Conservation (phyloP, 2,329 filamentous ascomycete genomes). For the Aureobasidium subglaciale region DNA sequence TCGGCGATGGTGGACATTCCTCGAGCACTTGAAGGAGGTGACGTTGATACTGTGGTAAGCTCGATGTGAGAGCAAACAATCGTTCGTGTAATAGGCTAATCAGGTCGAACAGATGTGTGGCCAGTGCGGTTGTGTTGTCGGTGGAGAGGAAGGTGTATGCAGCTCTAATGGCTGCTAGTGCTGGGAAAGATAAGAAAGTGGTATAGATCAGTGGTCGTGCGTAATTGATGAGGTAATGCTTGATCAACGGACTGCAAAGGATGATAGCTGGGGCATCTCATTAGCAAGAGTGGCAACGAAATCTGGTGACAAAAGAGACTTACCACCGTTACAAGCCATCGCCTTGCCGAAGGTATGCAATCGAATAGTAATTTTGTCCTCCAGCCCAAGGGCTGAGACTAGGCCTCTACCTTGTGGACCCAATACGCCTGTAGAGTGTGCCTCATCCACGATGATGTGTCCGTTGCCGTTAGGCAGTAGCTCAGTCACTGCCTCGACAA, state of each 20-base stretch:
- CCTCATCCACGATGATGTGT: slow-evolving; percentile 60
- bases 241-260: slow-evolving; percentile 52
- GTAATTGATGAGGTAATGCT: slow-evolving; percentile 66
- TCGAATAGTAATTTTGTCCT: slow-evolving; percentile 50
- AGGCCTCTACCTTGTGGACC: slow-evolving; percentile 52
- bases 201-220: slow-evolving; percentile 70
- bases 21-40: slow-evolving; percentile 27
- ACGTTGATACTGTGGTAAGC: not conserved
- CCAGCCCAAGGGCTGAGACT: slow-evolving; percentile 50
- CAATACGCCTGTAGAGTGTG: slow-evolving; percentile 57
- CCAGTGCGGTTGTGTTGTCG: slow-evolving; percentile 45
- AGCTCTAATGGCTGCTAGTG: slow-evolving; percentile 51
- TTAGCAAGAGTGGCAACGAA: not conserved
- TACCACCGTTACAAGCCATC: slow-evolving; percentile 62
- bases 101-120: slow-evolving; percentile 37
- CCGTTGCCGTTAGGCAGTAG: slow-evolving; percentile 52
- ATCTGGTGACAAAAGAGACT: slow-evolving; percentile 21
- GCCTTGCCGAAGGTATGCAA: slow-evolving; percentile 63
- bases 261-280: slow-evolving; percentile 45
- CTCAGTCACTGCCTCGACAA: slow-evolving; percentile 52
- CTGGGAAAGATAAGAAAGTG: slow-evolving; percentile 58
- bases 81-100: slow-evolving; percentile 15
- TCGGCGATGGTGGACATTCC: slow-evolving; percentile 49
- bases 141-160: slow-evolving; percentile 51
- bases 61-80: slow-evolving; percentile 26